Conservation (phyloP, 2,329 filamentous ascomycete species). For the Fusarium xylarioides region DNA sequence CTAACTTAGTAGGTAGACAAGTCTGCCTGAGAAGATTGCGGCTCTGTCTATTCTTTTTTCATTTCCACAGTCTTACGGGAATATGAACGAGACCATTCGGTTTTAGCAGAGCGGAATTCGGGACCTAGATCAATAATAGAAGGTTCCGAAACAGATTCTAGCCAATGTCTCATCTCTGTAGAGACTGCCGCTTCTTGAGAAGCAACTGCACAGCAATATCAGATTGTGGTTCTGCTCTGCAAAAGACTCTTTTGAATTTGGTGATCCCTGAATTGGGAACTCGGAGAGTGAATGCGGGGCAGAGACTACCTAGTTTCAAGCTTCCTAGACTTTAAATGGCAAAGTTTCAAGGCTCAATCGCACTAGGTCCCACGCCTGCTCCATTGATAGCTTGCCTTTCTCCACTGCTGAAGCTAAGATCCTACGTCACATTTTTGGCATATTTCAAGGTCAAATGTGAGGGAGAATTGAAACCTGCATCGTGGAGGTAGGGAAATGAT, state of each 20-base stretch:
- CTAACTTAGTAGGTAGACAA: background rate
- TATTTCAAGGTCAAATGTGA: constrained; percentile 22
- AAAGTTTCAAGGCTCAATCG: constrained; percentile 17
- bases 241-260: background rate
- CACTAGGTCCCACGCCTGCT: constrained; percentile 2
- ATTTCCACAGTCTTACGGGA: constrained; percentile 6
- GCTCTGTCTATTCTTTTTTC: constrained; percentile 27
- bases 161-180: constrained; percentile 22
- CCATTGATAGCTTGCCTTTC: constrained; percentile 17
- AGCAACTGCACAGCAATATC: constrained; percentile 4
- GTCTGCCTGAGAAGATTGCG: constrained; percentile 8
- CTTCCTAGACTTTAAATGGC: constrained; percentile 25
- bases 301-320: constrained; percentile 1
- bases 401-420: constrained; percentile 9
- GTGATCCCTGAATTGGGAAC: constrained; percentile 9
- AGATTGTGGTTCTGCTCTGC: background rate
- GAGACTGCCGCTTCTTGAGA: constrained; percentile 7
- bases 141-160: constrained; percentile 25
- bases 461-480: constrained; percentile 33
- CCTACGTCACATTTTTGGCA: constrained; percentile 28
- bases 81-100: background rate
- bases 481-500: constrained; percentile 11
- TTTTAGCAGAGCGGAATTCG: background rate
- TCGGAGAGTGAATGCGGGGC: constrained; percentile 30
- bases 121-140: constrained; percentile 6